These are phyloP conservation scores for Aureoboletus auriporus DNA, from an alignment of 768 basidiomycete genomes.

Conservation along the genomic window DNA sequence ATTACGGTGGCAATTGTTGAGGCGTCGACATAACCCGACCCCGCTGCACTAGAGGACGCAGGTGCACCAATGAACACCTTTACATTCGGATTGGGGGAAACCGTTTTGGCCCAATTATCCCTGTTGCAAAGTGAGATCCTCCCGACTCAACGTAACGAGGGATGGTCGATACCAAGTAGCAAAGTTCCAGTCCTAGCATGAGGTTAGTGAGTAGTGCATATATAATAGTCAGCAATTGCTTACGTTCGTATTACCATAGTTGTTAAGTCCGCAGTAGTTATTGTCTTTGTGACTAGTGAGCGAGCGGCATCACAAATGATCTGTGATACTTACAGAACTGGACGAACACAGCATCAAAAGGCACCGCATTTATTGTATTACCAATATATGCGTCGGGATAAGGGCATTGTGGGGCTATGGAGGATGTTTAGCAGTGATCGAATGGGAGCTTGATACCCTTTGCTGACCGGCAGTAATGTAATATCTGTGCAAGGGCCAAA, in stretches of 20 bases:
- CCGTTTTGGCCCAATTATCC: constrained; percentile 45
- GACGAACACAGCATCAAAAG: constrained; percentile 49
- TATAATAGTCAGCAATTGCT: constrained; percentile 1
- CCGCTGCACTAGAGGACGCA: constrained; percentile 39
- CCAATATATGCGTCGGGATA: constrained; percentile 47
- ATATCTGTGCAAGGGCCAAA: constrained; percentile 25
- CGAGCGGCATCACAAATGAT: neutral
- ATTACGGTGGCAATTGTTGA: constrained; percentile 34
- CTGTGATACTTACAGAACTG: constrained; percentile 38
- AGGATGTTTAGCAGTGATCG: neutral
- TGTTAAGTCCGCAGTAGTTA: constrained; percentile 41
- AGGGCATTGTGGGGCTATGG: constrained; percentile 39
- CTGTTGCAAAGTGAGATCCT: constrained; percentile 22
- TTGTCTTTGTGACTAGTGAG: constrained; percentile 34
- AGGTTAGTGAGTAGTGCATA: neutral
- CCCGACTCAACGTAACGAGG: neutral
- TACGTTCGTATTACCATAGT: constrained; percentile 44
- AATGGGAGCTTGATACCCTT: neutral
- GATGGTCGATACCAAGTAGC: constrained; percentile 32
- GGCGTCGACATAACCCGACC: constrained; percentile 40
- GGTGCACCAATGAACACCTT: constrained; percentile 51
- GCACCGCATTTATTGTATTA: constrained; percentile 36
- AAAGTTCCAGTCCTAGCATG: constrained; percentile 45
- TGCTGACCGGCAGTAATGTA: constrained; percentile 39
- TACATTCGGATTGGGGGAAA: constrained; percentile 42